A percentile compares a stretch with the other conserved stretches of the same genome.
Conservation (phyloP, 208 protist species). For the Crithidia bombi region DNA sequence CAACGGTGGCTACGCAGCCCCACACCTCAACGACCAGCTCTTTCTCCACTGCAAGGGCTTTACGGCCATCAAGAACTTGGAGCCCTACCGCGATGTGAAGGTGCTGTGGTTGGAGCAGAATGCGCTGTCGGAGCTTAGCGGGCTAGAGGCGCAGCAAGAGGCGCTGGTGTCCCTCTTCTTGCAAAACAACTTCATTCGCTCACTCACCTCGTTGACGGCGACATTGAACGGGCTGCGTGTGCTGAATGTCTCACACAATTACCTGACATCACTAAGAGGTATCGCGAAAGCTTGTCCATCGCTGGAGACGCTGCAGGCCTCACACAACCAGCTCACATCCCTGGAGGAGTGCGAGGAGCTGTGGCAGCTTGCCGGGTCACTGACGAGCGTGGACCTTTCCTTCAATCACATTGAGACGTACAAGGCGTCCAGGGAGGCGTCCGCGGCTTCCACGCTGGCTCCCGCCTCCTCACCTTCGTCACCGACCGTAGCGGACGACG, state of each 20-base stretch:
- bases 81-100: conserved; percentile 87
- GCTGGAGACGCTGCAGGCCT: conserved; percentile 75
- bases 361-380: conserved; percentile 54
- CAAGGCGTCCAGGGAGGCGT: conserved; percentile 13
- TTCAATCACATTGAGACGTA: conserved; percentile 86
- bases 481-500: conserved; percentile 21
- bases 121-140: conserved; percentile 81
- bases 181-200: conserved; percentile 93
- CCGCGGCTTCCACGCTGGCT: background rate
- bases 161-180: conserved; percentile 91
- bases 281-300: conserved; percentile 55
- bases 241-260: conserved; percentile 81
- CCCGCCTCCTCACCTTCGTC: background rate
- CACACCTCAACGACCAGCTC: conserved; percentile 87
- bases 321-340: conserved; percentile 78
- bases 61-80: conserved; percentile 84
- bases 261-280: conserved; percentile 64
- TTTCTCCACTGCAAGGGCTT: conserved; percentile 95
- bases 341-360: conserved; percentile 79
- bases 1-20: conserved; percentile 86
- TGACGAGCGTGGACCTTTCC: conserved; percentile 93
- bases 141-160: conserved; percentile 64
- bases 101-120: conserved; percentile 96
- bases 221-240: conserved; percentile 80
- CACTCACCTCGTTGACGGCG: conserved; percentile 48